Conservation (phyloP, 2,329 filamentous ascomycete genomes). For the Fusarium lyarnte region DNA sequence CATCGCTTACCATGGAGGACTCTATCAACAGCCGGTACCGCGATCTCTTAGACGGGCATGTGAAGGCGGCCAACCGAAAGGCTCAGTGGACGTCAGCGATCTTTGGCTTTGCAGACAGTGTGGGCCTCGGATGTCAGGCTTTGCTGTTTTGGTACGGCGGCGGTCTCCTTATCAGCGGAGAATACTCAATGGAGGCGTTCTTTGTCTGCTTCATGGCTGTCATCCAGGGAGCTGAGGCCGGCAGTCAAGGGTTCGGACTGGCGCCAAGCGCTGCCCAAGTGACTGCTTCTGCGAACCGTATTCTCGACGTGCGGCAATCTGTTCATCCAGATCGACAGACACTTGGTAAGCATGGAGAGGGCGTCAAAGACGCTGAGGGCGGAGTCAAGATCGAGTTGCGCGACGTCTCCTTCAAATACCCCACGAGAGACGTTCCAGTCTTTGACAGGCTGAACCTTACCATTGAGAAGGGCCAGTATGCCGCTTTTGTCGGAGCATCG, state of each 20-base stretch:
- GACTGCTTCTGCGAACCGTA: slow-evolving; percentile 31
- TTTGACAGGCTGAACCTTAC: slow-evolving; percentile 70
- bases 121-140: slow-evolving; percentile 53
- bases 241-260: slow-evolving; percentile 21
- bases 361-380: slow-evolving; percentile 53
- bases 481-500: slow-evolving; percentile 74
- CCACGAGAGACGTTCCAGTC: slow-evolving; percentile 64
- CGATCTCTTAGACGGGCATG: slow-evolving; percentile 48
- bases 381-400: slow-evolving; percentile 66
- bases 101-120: slow-evolving; percentile 53
- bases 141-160: slow-evolving; percentile 64
- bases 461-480: slow-evolving; percentile 75
- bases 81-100: slow-evolving; percentile 47
- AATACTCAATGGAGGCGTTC: slow-evolving; percentile 56
- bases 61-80: slow-evolving; percentile 45
- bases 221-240: slow-evolving; percentile 60
- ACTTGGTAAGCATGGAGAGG: rapidly evolving
- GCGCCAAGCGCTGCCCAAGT: slow-evolving; percentile 37
- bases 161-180: slow-evolving; percentile 32
- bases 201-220: slow-evolving; percentile 64
- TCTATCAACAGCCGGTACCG: slow-evolving; percentile 56
- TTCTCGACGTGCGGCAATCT: slow-evolving; percentile 43
- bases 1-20: slow-evolving; percentile 68
- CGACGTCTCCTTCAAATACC: slow-evolving; percentile 68
- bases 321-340: background rate